Evolutionary conservation across 169 alveolate species (phyloP), one percentile per base, ranked within the genome.

Genomic region (Neospora caninum): DNA sequence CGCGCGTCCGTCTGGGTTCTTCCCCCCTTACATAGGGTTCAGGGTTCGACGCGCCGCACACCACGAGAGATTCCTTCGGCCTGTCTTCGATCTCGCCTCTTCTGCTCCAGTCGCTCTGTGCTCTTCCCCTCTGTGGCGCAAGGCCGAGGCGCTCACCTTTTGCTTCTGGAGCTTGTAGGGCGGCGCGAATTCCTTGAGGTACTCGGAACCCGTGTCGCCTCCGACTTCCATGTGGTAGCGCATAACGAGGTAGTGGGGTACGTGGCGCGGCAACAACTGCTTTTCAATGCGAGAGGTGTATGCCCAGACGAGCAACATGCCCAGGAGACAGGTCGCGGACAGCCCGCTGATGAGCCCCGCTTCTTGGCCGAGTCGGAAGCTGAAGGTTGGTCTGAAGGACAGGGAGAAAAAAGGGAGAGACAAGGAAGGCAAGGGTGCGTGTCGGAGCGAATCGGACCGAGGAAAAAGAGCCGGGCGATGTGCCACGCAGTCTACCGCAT

Each of bases 161-260:
- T 96, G 97, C 70, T 94, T 95, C 88, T 93, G 94, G 78, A 94
- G 92, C 88, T 96, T 96, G 95, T 96, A 96, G 70, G 94, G 95
- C n/a, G 97, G 97, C 31, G 92, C 94, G 70, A 92, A 93, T 25
- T 94, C 95, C 49, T 83, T 88, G 86, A 92, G 64, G 89, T 70
- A 94, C 67, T 86, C 93, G 29, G 93, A 27, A 39, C 41, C 13
- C 0, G 93, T 34, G 73, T 91, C 88, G 0, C 80, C 93, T 0
- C 88, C 93, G 36, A 91, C 88, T 34, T 96, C 96, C 69, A 89
- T 96, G 58, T 95, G 96, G 80, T 94, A 94, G 67, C 95, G 88
- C 88, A 91, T 93, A 36, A 94, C 91, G 54, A 96, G 89, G 69
- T 95, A 96, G 84, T 95, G 95, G 34, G 96, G 80, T 22, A 96